These are phyloP conservation scores for Cyclostephanos invisitatus DNA, from an alignment of 108 stramenopile genomes.

Conservation along the genomic window DNA sequence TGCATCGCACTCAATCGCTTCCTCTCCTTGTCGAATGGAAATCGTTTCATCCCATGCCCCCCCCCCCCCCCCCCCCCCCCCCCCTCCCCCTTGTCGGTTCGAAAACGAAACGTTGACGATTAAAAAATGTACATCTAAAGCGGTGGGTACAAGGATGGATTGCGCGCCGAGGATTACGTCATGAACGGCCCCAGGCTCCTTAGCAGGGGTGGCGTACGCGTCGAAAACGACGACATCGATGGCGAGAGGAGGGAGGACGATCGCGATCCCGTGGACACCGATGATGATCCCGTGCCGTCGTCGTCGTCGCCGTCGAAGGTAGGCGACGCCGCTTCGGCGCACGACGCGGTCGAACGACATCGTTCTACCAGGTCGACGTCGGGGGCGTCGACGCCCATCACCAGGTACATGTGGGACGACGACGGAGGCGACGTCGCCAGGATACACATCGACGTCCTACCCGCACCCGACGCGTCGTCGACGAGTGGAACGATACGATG, in stretches of 20 bases:
- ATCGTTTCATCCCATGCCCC: too few relatives aligned
- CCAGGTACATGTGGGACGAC: constrained; percentile 85
- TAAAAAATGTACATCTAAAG: constrained; percentile 31
- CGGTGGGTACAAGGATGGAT: constrained; percentile 84
- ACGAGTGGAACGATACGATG: constrained; percentile 28
- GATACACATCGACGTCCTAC: constrained; percentile 77
- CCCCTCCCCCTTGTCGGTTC: not conserved
- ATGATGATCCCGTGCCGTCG: constrained; percentile 14
- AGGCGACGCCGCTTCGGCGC: not conserved
- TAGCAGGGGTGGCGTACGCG: constrained; percentile 51
- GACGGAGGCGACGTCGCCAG: constrained; percentile 65
- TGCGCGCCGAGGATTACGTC: constrained; percentile 75
- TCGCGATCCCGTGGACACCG: not conserved
- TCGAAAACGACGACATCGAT: constrained; percentile 22
- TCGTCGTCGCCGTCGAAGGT: constrained; percentile 31
- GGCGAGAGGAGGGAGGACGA: not conserved
- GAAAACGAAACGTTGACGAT: not conserved
- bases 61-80: too few relatives aligned
- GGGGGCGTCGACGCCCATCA: constrained; percentile 47
- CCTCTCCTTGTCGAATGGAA: too few relatives aligned
- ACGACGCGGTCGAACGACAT: not conserved
- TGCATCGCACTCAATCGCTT: too few relatives aligned
- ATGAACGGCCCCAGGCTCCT: constrained; percentile 84
- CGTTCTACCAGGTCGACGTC: too few relatives aligned
- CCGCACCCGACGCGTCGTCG: constrained; percentile 9